phyloP scores from a whole-genome alignment of 2,329 filamentous ascomycete species.

The Colletotrichum lupini region DNA sequence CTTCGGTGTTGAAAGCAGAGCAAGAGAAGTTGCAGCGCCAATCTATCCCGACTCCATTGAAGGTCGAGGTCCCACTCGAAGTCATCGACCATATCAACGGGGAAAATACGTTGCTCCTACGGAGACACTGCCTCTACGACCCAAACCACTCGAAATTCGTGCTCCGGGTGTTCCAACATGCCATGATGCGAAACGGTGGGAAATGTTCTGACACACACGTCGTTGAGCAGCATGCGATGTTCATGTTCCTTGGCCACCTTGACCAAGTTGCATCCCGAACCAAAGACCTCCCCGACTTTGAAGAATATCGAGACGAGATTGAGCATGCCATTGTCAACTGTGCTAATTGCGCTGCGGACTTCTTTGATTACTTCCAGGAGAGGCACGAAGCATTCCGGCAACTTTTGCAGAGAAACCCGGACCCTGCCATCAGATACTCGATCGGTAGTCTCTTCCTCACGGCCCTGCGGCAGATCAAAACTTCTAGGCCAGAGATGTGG shows the following conservation, averaged over 20 bases:
- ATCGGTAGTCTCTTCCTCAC: conserved; percentile 62
- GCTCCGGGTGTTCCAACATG: conserved; percentile 67
- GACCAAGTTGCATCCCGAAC: conserved; percentile 80
- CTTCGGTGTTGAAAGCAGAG: conserved; percentile 69
- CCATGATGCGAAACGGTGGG: conserved; percentile 60
- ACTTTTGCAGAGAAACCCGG: conserved; percentile 71
- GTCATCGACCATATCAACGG: conserved; percentile 70
- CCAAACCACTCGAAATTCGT: conserved; percentile 76
- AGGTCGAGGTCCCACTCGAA: conserved; percentile 55
- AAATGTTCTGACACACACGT: conserved; percentile 53
- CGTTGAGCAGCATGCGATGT: conserved; percentile 61
- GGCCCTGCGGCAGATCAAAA: conserved; percentile 64
- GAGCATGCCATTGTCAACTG: conserved; percentile 61
- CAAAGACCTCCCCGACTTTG: conserved; percentile 75
- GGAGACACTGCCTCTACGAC: conserved; percentile 84
- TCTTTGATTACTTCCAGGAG: conserved; percentile 70
- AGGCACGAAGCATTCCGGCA: conserved; percentile 70
- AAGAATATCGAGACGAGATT: conserved; percentile 62
- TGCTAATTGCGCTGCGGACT: conserved; percentile 65
- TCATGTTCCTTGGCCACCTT: conserved; percentile 71
- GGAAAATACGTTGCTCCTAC: conserved; percentile 80
- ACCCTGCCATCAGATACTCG: conserved; percentile 64
- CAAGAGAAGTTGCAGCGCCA: conserved; percentile 57
- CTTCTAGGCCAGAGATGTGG: conserved; percentile 59
- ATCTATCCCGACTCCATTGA: conserved; percentile 52